phyloP scores from a whole-genome alignment of 2,329 filamentous ascomycete species.

The Laburnicola sp. region DNA sequence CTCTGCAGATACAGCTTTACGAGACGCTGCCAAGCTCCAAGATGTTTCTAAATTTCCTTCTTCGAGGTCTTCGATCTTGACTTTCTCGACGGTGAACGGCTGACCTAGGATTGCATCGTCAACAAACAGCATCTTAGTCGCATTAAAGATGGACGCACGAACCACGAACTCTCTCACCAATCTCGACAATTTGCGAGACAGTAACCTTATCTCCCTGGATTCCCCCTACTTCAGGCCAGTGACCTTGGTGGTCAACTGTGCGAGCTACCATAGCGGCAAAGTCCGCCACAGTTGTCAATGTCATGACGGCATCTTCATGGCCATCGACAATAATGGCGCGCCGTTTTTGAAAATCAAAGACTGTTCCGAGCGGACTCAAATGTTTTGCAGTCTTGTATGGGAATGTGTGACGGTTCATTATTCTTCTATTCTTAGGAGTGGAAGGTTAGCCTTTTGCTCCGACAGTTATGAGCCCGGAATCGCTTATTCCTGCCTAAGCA shows the following conservation, averaged over 20 bases:
- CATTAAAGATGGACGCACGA: neutral
- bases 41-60: conserved; percentile 43
- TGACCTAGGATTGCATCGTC: neutral
- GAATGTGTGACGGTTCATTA: too few relatives aligned
- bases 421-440: too few relatives aligned
- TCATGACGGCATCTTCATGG: conserved; percentile 37
- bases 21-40: conserved; percentile 41
- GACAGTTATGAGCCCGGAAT: too few relatives aligned
- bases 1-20: conserved; percentile 37
- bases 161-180: conserved; percentile 17
- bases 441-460: too few relatives aligned
- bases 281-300: conserved; percentile 17
- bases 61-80: conserved; percentile 52
- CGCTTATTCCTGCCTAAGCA: too few relatives aligned
- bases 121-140: neutral
- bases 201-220: conserved; percentile 14
- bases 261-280: conserved; percentile 11
- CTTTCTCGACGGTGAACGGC: conserved; percentile 47
- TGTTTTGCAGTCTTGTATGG: too few relatives aligned
- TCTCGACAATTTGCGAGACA: conserved; percentile 7
- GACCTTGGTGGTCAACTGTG: conserved; percentile 14
- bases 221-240: conserved; percentile 18
- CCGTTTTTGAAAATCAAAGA: too few relatives aligned
- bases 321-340: conserved; percentile 18
- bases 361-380: too few relatives aligned